Evolutionary conservation across 371 early-diverging fungal genomes (phyloP).

Genomic region (Apophysomyces trapeziformis): DNA sequence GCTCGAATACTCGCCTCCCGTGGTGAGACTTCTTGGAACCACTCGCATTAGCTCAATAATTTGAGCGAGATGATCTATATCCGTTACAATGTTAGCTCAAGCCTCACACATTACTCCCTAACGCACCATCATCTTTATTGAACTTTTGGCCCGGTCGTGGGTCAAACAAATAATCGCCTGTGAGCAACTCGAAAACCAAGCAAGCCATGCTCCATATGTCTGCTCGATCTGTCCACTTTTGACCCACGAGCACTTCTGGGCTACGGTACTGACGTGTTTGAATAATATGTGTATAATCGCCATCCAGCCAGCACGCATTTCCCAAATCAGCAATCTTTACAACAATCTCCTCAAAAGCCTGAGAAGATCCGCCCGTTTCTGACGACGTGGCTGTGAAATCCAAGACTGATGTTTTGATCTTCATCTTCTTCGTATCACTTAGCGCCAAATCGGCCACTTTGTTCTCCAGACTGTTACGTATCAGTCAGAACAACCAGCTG

Average conservation of each 20-base stretch:
- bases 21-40: conserved; percentile 76
- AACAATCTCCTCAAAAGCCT: conserved; percentile 48
- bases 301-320: conserved; percentile 94
- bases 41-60: conserved; percentile 90
- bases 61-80: conserved; percentile 92
- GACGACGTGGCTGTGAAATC: conserved; percentile 29
- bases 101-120: not conserved
- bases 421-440: conserved; percentile 15
- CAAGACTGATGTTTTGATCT: conserved; percentile 31
- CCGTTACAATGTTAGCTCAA: not conserved
- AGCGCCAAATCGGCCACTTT: not conserved
- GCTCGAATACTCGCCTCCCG: conserved; percentile 75
- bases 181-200: conserved; percentile 86
- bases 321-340: conserved; percentile 98
- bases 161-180: conserved; percentile 95
- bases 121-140: conserved; percentile 86
- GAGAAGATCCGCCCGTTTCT: conserved; percentile 13
- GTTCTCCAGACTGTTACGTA: not conserved
- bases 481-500: not conserved
- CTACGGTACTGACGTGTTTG: conserved; percentile 98
- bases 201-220: conserved; percentile 98
- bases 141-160: conserved; percentile 85
- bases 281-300: conserved; percentile 94
- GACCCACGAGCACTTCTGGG: conserved; percentile 98
- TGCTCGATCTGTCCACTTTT: conserved; percentile 84